phyloP scores from a whole-genome alignment of 345 rosid genomes.

The Lumnitzera racemosa region DNA sequence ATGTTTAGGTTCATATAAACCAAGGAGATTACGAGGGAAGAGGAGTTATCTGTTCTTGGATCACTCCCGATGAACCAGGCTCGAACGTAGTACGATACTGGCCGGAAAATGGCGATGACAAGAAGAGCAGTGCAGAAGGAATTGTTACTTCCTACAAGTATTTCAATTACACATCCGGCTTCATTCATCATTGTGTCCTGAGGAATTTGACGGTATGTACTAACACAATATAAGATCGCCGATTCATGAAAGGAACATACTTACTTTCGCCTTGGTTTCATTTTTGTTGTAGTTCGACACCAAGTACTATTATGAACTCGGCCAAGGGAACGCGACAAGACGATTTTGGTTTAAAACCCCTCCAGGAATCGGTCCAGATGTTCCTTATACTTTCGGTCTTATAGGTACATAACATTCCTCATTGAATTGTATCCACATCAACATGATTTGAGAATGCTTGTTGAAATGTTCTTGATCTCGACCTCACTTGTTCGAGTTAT shows the following conservation, averaged over 20 bases:
- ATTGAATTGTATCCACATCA: no score
- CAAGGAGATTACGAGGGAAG: conserved; percentile 86
- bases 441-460: no score
- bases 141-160: conserved; percentile 38
- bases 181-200: conserved; percentile 74
- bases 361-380: conserved; percentile 58
- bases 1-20: conserved; percentile 63
- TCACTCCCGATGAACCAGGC: conserved; percentile 59
- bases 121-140: conserved; percentile 44
- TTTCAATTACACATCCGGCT: conserved; percentile 68
- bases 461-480: background rate
- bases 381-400: conserved; percentile 57
- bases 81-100: conserved; percentile 63
- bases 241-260: no score
- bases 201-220: conserved; percentile 50
- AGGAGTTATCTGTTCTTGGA: conserved; percentile 89
- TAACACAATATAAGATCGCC: no score
- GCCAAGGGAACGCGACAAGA: conserved; percentile 32
- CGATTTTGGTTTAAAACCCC: conserved; percentile 47
- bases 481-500: background rate
- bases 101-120: conserved; percentile 33
- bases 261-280: no score
- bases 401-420: conserved; percentile 27
- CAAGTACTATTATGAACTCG: conserved; percentile 45
- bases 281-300: conserved; percentile 30